Base-by-base conservation (phyloP, 139 green algal genomes). In the Chlamydomonas sp. region DNA sequence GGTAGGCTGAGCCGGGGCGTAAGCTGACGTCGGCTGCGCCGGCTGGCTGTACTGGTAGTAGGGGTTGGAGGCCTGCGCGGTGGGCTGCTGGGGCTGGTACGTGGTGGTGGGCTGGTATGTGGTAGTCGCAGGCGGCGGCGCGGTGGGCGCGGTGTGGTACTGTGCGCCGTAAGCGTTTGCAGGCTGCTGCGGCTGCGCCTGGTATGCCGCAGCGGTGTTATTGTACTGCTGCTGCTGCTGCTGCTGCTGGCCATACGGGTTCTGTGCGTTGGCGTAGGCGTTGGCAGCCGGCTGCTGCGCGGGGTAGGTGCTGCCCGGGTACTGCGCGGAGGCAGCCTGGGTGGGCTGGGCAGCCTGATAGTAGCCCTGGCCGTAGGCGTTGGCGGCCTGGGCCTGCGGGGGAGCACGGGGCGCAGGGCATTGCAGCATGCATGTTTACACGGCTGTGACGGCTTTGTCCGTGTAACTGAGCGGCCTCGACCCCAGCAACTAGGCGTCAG, bases 171-270 rank as follows among this genome's bases (percentile, higher is more conserved):
- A 84, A 20, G 82, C 62, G 57, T 74, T 74, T 1, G 74, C 74
- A 16, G 63, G 59, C 80, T 66, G 83, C 78, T 68, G 66, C 71
- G 74, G 64, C 63, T 49, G 57, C 18, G 63, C 66, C 62, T 61
- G 67, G 57, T 67, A 67, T 49, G 71, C 71, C 63, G 62, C 84
- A 73, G 57, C 67, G 77, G 15, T 71, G 57, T 64, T 90, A 85
- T 12, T 74, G 64, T 17, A 73, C 71, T 64, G 87, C 58, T 59
- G 76, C 10, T 81, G 73, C 72, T 85, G 85, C 18, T 85, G 85
- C 85, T 88, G 64, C 84, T 90, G 87, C 78, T 86, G 89, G 76
- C 77, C 82, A n/a, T 77, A 88, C 79, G 62, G 75, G 64, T 80
- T 74, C 49, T 78, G 57, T 59, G 81, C 10, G 71, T 73, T 57